Percentiles rank a stretch among this genome's conserved stretches.
phyloP scores from a whole-genome alignment of 2,329 filamentous ascomycete genomes.

The Phialophora macrospora region DNA sequence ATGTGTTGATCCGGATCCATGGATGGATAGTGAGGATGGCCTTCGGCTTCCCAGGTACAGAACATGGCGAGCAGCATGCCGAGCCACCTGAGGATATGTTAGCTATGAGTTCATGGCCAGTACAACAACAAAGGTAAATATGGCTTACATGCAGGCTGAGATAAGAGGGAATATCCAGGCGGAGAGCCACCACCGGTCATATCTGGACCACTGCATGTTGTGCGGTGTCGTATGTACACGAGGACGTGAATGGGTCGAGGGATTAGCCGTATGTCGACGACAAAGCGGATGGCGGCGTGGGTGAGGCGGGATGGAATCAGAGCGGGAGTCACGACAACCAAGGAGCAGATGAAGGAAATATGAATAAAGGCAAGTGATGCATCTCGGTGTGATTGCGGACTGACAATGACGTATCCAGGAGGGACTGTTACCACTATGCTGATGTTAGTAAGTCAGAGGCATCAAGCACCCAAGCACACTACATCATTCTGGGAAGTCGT shows the following conservation, averaged over 20 bases:
- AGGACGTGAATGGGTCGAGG: background rate
- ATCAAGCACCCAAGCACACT: background rate
- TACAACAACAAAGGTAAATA: background rate
- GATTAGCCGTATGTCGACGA: background rate
- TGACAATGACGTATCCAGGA: background rate
- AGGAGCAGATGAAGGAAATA: background rate
- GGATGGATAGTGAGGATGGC: conserved; percentile 58
- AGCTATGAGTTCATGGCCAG: background rate
- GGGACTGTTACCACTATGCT: background rate
- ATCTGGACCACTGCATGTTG: conserved; percentile 30
- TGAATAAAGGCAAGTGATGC: background rate
- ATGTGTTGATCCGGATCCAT: conserved; percentile 60
- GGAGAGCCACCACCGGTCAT: conserved; percentile 31
- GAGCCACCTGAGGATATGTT: conserved; percentile 51
- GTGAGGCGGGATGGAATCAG: background rate
- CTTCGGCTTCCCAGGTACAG: conserved; percentile 59
- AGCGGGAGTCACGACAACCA: background rate
- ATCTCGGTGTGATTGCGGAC: background rate
- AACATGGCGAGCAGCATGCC: conserved; percentile 66
- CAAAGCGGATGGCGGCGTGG: background rate
- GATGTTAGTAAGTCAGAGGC: background rate
- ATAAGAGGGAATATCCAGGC: conserved; percentile 60
- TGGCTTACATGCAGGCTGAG: conserved; percentile 53
- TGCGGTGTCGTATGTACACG: background rate
- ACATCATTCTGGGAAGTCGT: conserved; percentile 21